Evolutionary conservation across 2,329 filamentous ascomycete genomes (phyloP).

Genomic region (Lizonia empirigonia): DNA sequence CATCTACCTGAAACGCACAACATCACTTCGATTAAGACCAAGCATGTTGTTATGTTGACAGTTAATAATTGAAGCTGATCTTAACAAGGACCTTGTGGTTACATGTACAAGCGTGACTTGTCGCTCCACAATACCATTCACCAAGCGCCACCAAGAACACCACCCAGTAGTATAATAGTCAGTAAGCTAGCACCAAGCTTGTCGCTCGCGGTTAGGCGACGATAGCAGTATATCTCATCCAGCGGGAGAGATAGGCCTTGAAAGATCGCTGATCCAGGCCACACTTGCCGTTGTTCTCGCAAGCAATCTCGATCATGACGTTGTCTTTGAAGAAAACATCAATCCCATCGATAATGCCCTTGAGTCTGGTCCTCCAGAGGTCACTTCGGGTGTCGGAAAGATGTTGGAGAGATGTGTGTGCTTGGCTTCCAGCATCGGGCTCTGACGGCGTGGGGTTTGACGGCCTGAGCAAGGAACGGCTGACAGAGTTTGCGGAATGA

Average conservation of each 20-base stretch:
- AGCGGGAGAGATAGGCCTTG: constrained; percentile 53
- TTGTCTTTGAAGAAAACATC: constrained; percentile 52
- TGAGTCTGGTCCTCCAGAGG: constrained; percentile 37
- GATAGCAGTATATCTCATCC: constrained; percentile 51
- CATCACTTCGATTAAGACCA: too few relatives aligned
- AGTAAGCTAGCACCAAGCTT: constrained; percentile 70
- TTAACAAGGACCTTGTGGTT: too few relatives aligned
- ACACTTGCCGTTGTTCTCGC: constrained; percentile 54
- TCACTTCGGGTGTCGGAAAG: constrained; percentile 45
- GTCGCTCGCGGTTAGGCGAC: constrained; percentile 63
- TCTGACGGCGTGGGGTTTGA: too few relatives aligned
- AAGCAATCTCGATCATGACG: constrained; percentile 57
- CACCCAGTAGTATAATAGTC: constrained; percentile 63
- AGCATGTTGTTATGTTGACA: too few relatives aligned
- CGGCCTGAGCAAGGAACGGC: too few relatives aligned
- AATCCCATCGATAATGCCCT: constrained; percentile 44
- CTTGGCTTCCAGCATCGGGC: too few relatives aligned
- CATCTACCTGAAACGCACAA: too few relatives aligned
- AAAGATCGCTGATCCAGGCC: constrained; percentile 56
- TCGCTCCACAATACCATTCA: constrained; percentile 58
- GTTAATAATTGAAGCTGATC: too few relatives aligned
- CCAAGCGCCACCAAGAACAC: constrained; percentile 60
- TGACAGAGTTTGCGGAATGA: too few relatives aligned
- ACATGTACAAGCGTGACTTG: too few relatives aligned
- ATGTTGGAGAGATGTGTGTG: too few relatives aligned